phyloP scores from a whole-genome alignment of 139 green algal genomes.

The Chlamydomonas sp. region DNA sequence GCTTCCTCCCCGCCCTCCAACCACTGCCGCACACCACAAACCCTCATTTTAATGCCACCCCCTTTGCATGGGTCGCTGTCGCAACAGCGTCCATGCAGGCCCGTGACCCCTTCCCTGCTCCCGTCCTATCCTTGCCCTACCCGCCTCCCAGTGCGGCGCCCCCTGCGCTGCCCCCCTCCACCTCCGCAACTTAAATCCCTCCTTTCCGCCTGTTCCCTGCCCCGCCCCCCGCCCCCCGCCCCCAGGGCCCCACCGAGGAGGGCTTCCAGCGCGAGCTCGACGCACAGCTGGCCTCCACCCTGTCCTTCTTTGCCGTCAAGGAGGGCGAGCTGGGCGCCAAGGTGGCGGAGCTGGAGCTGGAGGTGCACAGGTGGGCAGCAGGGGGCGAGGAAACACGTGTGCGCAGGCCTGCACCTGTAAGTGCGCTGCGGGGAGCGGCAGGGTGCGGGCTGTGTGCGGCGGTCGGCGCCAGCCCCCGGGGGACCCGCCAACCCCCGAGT shows the following conservation, averaged over 20 bases:
- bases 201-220: too few species aligned
- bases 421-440: neutral
- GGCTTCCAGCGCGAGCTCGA: slow-evolving; percentile 58
- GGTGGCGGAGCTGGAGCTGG: slow-evolving; percentile 47
- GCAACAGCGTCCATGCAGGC: too few species aligned
- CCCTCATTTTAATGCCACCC: too few species aligned
- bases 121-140: too few species aligned
- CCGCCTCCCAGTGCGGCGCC: too few species aligned
- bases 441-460: neutral
- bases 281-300: slow-evolving; percentile 54
- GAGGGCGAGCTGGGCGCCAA: slow-evolving; percentile 51
- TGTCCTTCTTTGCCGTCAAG: slow-evolving; percentile 62
- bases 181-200: too few species aligned
- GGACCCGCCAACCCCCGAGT: too few species aligned
- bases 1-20: too few species aligned
- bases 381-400: neutral
- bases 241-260: slow-evolving; percentile 28
- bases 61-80: too few species aligned
- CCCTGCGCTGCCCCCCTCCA: too few species aligned
- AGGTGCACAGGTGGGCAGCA: slow-evolving; percentile 42
- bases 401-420: neutral
- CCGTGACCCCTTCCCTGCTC: too few species aligned
- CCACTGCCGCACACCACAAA: too few species aligned
- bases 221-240: neutral
- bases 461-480: neutral